These are phyloP conservation scores for Boletus insuetus DNA, from an alignment of 768 basidiomycete species.

Conservation along the genomic window DNA sequence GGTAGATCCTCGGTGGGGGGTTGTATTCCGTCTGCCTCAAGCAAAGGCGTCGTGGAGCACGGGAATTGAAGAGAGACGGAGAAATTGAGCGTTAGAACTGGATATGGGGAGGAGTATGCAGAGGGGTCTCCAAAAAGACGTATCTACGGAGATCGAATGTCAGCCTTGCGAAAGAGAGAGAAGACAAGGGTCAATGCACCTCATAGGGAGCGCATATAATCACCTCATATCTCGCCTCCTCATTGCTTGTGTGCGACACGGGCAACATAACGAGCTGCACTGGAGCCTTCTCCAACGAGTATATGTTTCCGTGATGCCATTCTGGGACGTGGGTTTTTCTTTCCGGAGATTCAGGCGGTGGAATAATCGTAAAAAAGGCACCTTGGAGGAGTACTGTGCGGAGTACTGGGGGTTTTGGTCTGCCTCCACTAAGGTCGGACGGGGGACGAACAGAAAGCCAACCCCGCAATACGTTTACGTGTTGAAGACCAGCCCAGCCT, in stretches of 20 bases:
- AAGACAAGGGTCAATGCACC: conserved; percentile 34
- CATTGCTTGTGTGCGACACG: conserved; percentile 33
- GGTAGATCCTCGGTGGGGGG: background rate
- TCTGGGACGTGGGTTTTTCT: conserved; percentile 32
- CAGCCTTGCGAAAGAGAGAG: background rate
- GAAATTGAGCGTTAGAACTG: conserved; percentile 56
- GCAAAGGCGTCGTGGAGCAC: background rate
- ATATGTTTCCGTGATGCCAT: conserved; percentile 91
- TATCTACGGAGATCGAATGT: conserved; percentile 46
- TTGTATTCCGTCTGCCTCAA: background rate
- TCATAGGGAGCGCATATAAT: conserved; percentile 85
- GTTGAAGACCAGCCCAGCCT: conserved; percentile 87
- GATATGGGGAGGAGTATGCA: conserved; percentile 38
- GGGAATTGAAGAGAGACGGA: conserved; percentile 41
- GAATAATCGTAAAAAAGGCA: conserved; percentile 72
- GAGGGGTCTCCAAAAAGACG: conserved; percentile 79
- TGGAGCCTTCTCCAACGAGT: conserved; percentile 55
- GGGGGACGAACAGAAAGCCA: conserved; percentile 59
- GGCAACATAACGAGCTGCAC: conserved; percentile 52
- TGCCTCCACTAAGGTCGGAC: background rate
- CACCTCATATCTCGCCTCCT: conserved; percentile 56
- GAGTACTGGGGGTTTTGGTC: conserved; percentile 41
- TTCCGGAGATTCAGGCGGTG: conserved; percentile 34
- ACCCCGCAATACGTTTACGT: conserved; percentile 68
- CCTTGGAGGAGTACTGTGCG: conserved; percentile 64